Evolutionary conservation across 2,329 filamentous ascomycete genomes (phyloP).

Genomic region (Diaporthe eres): DNA sequence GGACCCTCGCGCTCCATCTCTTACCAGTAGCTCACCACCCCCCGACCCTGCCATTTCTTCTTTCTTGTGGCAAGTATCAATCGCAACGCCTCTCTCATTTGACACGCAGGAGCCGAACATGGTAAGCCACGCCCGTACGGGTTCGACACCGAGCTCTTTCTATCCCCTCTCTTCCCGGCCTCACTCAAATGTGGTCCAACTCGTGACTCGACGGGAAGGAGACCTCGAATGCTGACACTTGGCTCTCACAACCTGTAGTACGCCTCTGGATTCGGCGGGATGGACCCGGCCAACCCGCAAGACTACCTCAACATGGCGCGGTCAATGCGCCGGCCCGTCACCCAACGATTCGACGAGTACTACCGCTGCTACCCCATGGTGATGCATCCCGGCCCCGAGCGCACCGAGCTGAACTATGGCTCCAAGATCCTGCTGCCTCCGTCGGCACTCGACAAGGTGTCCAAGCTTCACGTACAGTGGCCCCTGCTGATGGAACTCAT

Average conservation of each 20-base stretch:
- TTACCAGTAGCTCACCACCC: background rate
- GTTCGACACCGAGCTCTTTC: background rate
- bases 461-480: slow-evolving; percentile 95
- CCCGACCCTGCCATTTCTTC: background rate
- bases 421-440: slow-evolving; percentile 99
- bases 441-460: slow-evolving; percentile 96
- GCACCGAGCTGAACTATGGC: slow-evolving; percentile 92
- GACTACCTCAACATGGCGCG: slow-evolving; percentile 65
- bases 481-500: slow-evolving; percentile 97
- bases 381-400: slow-evolving; percentile 92
- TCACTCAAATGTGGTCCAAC: background rate
- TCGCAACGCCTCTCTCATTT: background rate
- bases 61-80: background rate
- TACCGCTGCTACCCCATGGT: slow-evolving; percentile 96
- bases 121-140: slow-evolving; percentile 40
- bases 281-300: slow-evolving; percentile 63
- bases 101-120: slow-evolving; percentile 40
- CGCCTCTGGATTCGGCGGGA: slow-evolving; percentile 57
- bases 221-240: slow-evolving; percentile 24
- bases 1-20: background rate
- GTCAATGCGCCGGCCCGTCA: slow-evolving; percentile 61
- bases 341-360: slow-evolving; percentile 95
- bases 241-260: slow-evolving; percentile 46
- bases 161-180: background rate
- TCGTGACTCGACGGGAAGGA: background rate